Percentiles rank a stretch among this genome's conserved stretches.
Evolutionary conservation across 139 green algal genomes (phyloP).

Genomic region (Tetradesmus lagerheimii): DNA sequence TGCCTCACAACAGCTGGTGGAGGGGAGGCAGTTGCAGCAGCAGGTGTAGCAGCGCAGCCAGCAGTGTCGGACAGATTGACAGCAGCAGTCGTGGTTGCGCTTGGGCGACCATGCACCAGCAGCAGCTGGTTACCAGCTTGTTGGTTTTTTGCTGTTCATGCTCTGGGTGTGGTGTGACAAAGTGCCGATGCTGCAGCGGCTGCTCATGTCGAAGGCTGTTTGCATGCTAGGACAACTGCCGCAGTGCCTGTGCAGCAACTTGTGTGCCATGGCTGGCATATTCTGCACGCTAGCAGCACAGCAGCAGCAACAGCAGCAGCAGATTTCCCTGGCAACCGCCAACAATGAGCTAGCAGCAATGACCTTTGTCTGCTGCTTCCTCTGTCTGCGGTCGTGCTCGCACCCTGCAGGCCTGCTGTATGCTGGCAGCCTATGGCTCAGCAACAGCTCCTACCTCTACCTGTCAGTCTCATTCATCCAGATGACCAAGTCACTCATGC

Average conservation of each 20-base stretch:
- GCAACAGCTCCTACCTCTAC: constrained; percentile 98
- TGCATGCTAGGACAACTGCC: background rate
- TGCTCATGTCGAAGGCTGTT: background rate
- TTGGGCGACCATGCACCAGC: background rate
- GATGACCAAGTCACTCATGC: constrained; percentile 97
- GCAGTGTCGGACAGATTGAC: too few relatives aligned
- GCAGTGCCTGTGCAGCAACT: background rate
- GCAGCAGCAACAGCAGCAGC: background rate
- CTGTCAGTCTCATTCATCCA: constrained; percentile 98
- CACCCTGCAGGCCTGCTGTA: constrained; percentile 81
- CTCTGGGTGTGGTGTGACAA: background rate
- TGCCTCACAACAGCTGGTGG: background rate
- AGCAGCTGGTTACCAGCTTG: background rate
- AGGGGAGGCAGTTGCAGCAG: background rate
- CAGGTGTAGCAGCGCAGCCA: background rate
- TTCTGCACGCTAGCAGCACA: too few relatives aligned
- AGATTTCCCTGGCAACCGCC: too few relatives aligned
- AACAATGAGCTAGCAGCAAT: too few relatives aligned
- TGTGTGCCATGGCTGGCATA: background rate
- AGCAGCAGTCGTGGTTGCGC: too few relatives aligned
- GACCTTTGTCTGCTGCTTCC: too few relatives aligned
- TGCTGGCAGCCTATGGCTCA: constrained; percentile 93
- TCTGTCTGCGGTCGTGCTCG: too few relatives aligned
- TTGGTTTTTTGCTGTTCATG: background rate
- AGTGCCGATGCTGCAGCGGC: background rate